Evolutionary conservation across 352 stramenopile genomes (phyloP).

Genomic region (Pythium utonaiense): DNA sequence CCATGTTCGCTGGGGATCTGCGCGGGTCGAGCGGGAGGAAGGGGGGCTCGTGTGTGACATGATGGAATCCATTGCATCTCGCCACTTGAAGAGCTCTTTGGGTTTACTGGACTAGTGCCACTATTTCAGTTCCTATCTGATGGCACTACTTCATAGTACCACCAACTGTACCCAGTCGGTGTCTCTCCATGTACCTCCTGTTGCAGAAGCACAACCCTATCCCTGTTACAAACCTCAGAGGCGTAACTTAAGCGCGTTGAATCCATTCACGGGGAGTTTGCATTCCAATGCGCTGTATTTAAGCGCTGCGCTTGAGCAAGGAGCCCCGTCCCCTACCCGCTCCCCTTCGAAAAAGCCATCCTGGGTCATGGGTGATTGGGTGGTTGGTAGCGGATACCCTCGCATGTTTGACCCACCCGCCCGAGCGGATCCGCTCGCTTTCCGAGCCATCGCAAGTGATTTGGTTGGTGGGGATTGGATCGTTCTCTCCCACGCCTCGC

Average conservation of each 20-base stretch:
- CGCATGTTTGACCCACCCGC: background rate
- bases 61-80: background rate
- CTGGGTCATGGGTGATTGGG: background rate
- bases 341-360: background rate
- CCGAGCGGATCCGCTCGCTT: conserved; percentile 11
- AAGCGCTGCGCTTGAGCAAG: background rate
- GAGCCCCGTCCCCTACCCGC: background rate
- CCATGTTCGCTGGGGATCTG: too few relatives aligned
- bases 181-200: background rate
- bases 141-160: background rate
- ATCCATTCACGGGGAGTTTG: too few relatives aligned
- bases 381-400: background rate
- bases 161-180: background rate
- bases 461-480: conserved; percentile 32
- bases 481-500: conserved; percentile 16
- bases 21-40: too few relatives aligned
- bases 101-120: background rate
- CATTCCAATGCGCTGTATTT: too few relatives aligned
- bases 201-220: background rate
- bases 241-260: background rate
- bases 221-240: background rate
- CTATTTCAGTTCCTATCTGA: background rate
- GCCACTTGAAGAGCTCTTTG: background rate
- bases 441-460: conserved; percentile 19
- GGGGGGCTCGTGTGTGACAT: background rate